Percentiles rank a stretch among this genome's conserved stretches.
Evolutionary conservation across 192 early-diverging fungal genomes (phyloP).

Genomic region (Podila clonocystis): DNA sequence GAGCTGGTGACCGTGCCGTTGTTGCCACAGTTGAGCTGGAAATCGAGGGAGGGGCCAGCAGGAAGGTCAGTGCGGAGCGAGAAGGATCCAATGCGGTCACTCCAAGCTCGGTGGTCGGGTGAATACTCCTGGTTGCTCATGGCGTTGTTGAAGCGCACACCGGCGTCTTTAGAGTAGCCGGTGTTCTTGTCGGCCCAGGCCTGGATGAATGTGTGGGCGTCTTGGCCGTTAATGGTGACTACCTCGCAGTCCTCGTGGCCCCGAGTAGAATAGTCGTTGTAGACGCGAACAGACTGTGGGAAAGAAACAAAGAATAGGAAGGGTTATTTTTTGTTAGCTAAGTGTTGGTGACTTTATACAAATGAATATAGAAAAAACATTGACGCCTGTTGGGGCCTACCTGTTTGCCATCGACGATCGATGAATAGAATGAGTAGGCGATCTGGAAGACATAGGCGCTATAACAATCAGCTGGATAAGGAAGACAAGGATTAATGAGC

Average conservation of each 20-base stretch:
- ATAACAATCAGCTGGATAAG: slow-evolving; percentile 10
- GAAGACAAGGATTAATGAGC: background rate
- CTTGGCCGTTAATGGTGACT: slow-evolving; percentile 13
- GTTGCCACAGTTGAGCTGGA: background rate
- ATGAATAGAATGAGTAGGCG: slow-evolving; percentile 11
- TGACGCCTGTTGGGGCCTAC: background rate
- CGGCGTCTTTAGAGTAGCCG: slow-evolving; percentile 23
- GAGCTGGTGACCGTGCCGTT: background rate
- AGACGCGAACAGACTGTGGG: slow-evolving; percentile 11
- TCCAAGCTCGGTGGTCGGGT: background rate
- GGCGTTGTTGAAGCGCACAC: slow-evolving; percentile 33
- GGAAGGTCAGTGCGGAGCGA: background rate
- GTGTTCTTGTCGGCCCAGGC: slow-evolving; percentile 11
- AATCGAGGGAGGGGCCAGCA: background rate
- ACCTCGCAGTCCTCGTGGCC: slow-evolving; percentile 26
- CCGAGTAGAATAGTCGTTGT: background rate
- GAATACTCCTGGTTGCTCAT: background rate
- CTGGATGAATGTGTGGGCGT: slow-evolving; percentile 12
- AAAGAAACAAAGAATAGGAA: background rate
- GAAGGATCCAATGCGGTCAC: background rate
- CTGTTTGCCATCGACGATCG: slow-evolving; percentile 17
- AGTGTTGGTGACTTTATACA: background rate
- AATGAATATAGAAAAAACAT: background rate
- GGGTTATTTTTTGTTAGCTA: background rate
- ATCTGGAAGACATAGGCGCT: background rate